These are phyloP conservation scores for Phytophthora tubulina DNA, from an alignment of 352 stramenopile species.

Conservation along the genomic window DNA sequence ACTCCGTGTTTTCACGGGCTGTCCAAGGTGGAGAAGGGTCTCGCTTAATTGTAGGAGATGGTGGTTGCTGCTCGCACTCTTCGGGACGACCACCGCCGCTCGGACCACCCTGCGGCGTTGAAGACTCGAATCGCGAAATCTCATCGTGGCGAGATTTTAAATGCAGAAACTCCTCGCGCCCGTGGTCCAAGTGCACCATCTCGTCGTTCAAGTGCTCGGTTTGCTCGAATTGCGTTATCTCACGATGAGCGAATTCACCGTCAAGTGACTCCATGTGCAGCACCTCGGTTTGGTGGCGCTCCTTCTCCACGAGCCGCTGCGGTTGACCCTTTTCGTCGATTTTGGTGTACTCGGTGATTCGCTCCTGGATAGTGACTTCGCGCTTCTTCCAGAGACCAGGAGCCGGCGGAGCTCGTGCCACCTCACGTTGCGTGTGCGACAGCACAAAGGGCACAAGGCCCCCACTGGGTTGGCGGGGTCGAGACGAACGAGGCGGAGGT, in stretches of 20 bases:
- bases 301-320: constrained; percentile 84
- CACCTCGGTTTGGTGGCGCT: constrained; percentile 87
- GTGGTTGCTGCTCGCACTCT: constrained; percentile 78
- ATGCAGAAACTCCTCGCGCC: constrained; percentile 85
- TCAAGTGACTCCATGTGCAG: constrained; percentile 86
- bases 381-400: constrained; percentile 89
- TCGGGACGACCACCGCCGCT: constrained; percentile 49
- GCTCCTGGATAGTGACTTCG: constrained; percentile 88
- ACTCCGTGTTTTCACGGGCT: constrained; percentile 9
- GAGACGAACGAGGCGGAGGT: constrained; percentile 29
- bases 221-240: constrained; percentile 89
- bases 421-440: constrained; percentile 47
- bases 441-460: constrained; percentile 59
- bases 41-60: constrained; percentile 82
- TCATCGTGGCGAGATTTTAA: constrained; percentile 87
- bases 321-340: constrained; percentile 82
- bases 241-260: constrained; percentile 84
- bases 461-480: constrained; percentile 7
- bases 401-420: constrained; percentile 56
- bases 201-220: constrained; percentile 87
- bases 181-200: constrained; percentile 81
- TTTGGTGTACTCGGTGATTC: constrained; percentile 90
- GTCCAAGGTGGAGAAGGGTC: constrained; percentile 51
- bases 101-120: constrained; percentile 46
- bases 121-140: constrained; percentile 86